Evolutionary conservation across 768 basidiomycete genomes (phyloP), one percentile per base, ranked within the genome.

Genomic region (Tricholoma sp.): DNA sequence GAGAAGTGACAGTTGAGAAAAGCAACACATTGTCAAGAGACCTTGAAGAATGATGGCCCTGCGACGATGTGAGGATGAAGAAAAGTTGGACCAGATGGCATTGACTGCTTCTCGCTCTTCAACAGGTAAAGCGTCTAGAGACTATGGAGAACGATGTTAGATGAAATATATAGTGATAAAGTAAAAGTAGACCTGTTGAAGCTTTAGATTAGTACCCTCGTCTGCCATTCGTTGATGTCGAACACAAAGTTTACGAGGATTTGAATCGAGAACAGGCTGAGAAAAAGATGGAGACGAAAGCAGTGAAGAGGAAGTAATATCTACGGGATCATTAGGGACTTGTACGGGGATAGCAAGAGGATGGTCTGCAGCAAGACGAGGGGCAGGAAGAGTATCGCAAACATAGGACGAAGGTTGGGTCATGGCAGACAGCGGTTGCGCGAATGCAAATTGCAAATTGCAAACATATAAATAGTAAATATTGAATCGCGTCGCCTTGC

Each of bases 1-100:
- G 57, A 99, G 87, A 50, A 98, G 89, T 28, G 97, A 98, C 29
- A 99, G 86, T 66, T 99, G 94, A 48, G 91, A 95, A 77, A 97
- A 98, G 74, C 97, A 98, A 71, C 95, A 98, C 94, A 99, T 98
- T 13, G 97, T 98, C 62, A 99, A 85, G 57, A 99, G 82, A 39
- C 97, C 97, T 65, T 91, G 92, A 50, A 99, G 88, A 68, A 98
- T 98, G 68, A 98, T 85, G 54, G 90, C 92, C 36, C 97, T 83
- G 34, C 91, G 85, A 5, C 89, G 84, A 65, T 98, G 94, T 0
- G 94, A 86, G 1, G 96, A 96, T 0, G 92, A 91, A 17, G 94
- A 96, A 73, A 99, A 99, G 65, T 86, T 93, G 61, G 94, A 90
- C 97, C 97, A 99, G 63, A 98, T 84, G 4, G 89, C 81, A 65